Conservation (phyloP, 2,329 filamentous ascomycete species). For the Didymella keratinophila region DNA sequence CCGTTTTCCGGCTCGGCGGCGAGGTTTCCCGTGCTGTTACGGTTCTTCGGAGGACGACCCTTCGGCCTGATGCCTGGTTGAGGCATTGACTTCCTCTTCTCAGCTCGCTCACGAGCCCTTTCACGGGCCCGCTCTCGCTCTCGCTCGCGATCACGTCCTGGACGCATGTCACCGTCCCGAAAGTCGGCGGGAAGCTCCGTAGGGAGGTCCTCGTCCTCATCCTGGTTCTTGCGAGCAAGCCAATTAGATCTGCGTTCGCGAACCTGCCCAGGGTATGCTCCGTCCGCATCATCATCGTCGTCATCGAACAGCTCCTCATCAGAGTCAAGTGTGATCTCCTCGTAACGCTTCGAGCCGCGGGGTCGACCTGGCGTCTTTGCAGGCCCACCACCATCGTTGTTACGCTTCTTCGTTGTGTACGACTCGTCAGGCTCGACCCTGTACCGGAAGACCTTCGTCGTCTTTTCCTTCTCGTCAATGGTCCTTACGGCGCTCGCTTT, state of each 20-base stretch:
- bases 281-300: slow-evolving; percentile 27
- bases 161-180: slow-evolving; percentile 47
- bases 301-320: slow-evolving; percentile 51
- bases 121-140: slow-evolving; percentile 31
- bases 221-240: slow-evolving; percentile 53
- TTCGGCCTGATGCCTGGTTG: slow-evolving; percentile 38
- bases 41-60: slow-evolving; percentile 34
- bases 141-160: slow-evolving; percentile 38
- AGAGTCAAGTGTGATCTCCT: slow-evolving; percentile 57
- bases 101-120: slow-evolving; percentile 31
- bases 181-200: slow-evolving; percentile 55
- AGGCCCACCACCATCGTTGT: slow-evolving; percentile 33
- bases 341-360: slow-evolving; percentile 45
- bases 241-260: slow-evolving; percentile 49
- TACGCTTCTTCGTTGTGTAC: slow-evolving; percentile 46
- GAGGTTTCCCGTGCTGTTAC: slow-evolving; percentile 40
- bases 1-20: slow-evolving; percentile 19
- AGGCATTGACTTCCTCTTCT: slow-evolving; percentile 39
- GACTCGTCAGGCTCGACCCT: slow-evolving; percentile 53
- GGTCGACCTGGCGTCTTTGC: slow-evolving; percentile 32
- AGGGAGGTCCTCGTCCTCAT: slow-evolving; percentile 51
- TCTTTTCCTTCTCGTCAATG: slow-evolving; percentile 40
- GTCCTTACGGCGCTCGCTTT: slow-evolving; percentile 24
- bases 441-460: slow-evolving; percentile 45
- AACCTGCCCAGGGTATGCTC: slow-evolving; percentile 25